Conservation (phyloP, 1,139 yeast species). For the Blastobotrys ciferrii region DNA sequence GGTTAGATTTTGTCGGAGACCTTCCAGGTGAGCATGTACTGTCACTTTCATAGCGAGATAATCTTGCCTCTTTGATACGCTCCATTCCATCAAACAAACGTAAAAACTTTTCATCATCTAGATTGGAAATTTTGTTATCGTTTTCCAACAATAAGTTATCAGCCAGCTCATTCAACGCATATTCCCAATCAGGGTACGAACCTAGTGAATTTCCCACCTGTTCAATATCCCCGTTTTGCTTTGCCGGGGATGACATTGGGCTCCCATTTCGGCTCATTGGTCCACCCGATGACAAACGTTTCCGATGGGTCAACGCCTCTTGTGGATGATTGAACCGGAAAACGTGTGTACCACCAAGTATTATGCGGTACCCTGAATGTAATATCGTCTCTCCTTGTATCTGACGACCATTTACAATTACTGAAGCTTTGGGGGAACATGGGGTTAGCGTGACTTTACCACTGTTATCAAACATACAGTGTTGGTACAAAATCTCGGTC, state of each 20-base stretch:
- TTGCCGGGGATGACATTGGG: too few species aligned
- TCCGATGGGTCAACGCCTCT: slow-evolving; percentile 19
- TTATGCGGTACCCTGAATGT: slow-evolving; percentile 29
- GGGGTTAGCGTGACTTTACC: slow-evolving; percentile 23
- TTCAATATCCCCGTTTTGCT: too few species aligned
- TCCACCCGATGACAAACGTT: background rate
- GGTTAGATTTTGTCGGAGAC: background rate
- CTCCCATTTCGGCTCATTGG: too few species aligned
- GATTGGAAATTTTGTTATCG: slow-evolving; percentile 17
- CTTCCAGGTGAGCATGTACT: background rate
- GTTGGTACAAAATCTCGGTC: slow-evolving; percentile 24
- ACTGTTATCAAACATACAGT: slow-evolving; percentile 28
- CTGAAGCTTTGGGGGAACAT: slow-evolving; percentile 20
- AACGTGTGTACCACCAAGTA: slow-evolving; percentile 29
- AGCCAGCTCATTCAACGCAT: slow-evolving; percentile 23
- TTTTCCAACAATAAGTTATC: slow-evolving; percentile 17
- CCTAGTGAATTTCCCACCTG: too few species aligned
- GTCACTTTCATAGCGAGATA: background rate
- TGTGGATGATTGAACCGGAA: slow-evolving; percentile 33
- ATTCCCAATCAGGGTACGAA: slow-evolving; percentile 24
- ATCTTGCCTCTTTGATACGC: slow-evolving; percentile 14
- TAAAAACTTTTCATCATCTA: slow-evolving; percentile 25
- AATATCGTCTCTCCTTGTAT: slow-evolving; percentile 19
- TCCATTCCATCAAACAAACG: slow-evolving; percentile 25
- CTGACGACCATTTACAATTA: slow-evolving; percentile 29